phyloP scores from a whole-genome alignment of 768 basidiomycete genomes.

The Nevesoporus exiguus region DNA sequence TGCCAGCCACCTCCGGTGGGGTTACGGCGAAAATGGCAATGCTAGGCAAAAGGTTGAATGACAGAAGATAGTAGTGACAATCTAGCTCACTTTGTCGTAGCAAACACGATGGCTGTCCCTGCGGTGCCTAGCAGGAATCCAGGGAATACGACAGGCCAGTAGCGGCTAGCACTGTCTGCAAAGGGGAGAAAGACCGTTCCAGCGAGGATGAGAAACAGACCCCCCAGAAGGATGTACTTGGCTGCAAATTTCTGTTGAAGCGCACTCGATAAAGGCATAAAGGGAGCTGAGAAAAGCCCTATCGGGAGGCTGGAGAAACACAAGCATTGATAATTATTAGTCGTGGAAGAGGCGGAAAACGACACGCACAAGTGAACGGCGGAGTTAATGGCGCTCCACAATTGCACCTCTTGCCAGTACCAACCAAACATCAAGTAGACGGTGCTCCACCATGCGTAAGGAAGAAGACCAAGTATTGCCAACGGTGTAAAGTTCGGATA shows the following conservation, averaged over 20 bases:
- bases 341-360: too few species aligned
- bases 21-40: neutral
- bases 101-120: too few species aligned
- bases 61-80: neutral
- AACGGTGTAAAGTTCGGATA: neutral
- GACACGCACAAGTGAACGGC: neutral
- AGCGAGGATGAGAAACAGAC: neutral
- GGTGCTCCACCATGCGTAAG: neutral
- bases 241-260: too few species aligned
- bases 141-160: neutral
- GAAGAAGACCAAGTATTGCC: neutral
- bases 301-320: neutral
- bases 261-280: too few species aligned
- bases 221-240: too few species aligned
- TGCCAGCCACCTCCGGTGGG: neutral
- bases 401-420: neutral
- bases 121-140: neutral
- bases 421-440: neutral
- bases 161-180: too few species aligned
- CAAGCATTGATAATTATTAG: too few species aligned
- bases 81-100: too few species aligned
- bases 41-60: neutral
- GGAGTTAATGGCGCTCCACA: neutral
- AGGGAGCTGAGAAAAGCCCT: neutral
- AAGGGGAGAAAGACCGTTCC: too few species aligned